Base-by-base conservation (phyloP, 208 protist genomes). In the Vickermania spadyakhi region DNA sequence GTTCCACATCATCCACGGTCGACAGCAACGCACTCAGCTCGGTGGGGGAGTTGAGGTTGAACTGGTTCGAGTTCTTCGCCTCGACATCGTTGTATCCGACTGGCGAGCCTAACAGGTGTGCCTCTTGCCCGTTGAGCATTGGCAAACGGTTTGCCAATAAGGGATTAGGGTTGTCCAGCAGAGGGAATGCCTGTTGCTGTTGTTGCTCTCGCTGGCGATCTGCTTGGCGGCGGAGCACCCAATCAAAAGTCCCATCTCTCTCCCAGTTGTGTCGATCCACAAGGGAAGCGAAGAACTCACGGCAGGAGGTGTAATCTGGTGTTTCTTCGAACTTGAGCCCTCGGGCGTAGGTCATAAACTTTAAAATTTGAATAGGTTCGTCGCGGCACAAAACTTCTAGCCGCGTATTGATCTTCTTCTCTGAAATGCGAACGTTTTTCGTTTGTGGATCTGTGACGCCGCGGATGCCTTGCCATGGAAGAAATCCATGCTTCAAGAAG, bases 391-490 rank as follows among this genome's bases (percentile, higher is more conserved):
- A 52, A 0, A 60, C 51, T 51, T 64, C 62, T 3, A 74, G 21
- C 7, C 66, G 27, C 0, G 58, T 77, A 5, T 30, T 26, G 21
- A 71, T 70, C 42, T 83, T 83, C 58, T 75, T 77, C 45, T 77
- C 70, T 11, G 60, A 68, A 52, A 83, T 83, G 22, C 62, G 51
- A 3, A 62, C 23, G 2, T 59, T 69, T 64, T 79, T 81, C 1
- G 54, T 25, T 1, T 54, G 28, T n/a, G 21, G 14, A 28, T 83
- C 73, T n/a, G 31, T 27, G 18, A 60, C 76, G n/a, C 80, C 74
- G 3, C 58, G 60, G 25, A 92, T 66, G 14, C 85, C 85, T 56
- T 95, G 88, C 88, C 88, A 95, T 2, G 88, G 88, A 0, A 95
- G 61, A 1, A 29, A 61, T 0, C 84, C 84, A 1, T 64, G 58